Base-by-base conservation (phyloP, 768 basidiomycete genomes). In the Pleurotus tuoliensis region DNA sequence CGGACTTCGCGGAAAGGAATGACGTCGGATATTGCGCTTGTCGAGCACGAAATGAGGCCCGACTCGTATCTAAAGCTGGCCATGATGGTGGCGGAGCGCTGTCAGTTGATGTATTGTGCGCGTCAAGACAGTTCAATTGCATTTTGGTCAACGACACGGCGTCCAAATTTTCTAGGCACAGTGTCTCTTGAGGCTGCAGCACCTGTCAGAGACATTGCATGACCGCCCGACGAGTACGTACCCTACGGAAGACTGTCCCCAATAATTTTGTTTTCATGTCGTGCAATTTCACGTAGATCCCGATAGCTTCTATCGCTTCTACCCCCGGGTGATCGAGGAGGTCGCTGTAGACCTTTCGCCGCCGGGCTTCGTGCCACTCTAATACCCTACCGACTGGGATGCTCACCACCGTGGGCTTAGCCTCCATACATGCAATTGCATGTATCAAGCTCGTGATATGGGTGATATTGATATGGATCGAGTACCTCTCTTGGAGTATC, bases 391-490 rank as follows among this genome's bases (percentile, higher is more conserved):
- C 71, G 50, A 84, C 76, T 39, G 77, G 70, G 62, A 87, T 75
- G 24, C 77, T 80, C 27, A 86, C 68, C 47, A 75, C 66, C 4
- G 71, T 69, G 16, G 79, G 77, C 2, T 76, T 75, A 5, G 83
- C 76, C 61, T 81, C 80, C 24, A 77, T 76, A 57, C 86, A 87
- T 3, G 74, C 73, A n/a, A 72, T 72, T 4, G 80, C 82, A 57
- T 87, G 86, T 30, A 72, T 61, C n/a, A 85, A 69, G 47, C 70
- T 73, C 3, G 81, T 73, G n/a, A 85, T 83, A 46, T 79, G 62
- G 39, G 72, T 72, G 39, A 87, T 66, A 64, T 84, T 82, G 18
- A 78, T 78, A 18, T 74, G 69, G 27, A 85, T 77, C n/a, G 64
- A 63, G 47, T 77, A 61, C 45, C 63, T 62, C 18, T 66, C 59